Conservation (phyloP, 768 basidiomycete genomes). For the Sutorius australiensis region DNA sequence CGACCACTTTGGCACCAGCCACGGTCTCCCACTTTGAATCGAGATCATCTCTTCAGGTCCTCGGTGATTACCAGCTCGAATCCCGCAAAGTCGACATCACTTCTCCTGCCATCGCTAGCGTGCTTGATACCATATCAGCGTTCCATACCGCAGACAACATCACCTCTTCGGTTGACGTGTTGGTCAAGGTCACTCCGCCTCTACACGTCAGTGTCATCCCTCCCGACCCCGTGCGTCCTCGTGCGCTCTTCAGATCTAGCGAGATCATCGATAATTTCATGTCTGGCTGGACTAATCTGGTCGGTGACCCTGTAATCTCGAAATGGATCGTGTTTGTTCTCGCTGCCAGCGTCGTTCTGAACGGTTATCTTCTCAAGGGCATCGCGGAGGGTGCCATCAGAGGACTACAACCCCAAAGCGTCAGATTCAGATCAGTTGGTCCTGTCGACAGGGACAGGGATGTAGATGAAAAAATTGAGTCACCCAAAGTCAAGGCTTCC, state of each 20-base stretch:
- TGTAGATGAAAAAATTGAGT: slow-evolving; percentile 20
- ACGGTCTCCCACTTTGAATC: slow-evolving; percentile 44
- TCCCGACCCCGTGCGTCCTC: slow-evolving; percentile 29
- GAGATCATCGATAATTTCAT: slow-evolving; percentile 81
- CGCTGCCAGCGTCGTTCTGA: slow-evolving; percentile 81
- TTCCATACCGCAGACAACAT: slow-evolving; percentile 17
- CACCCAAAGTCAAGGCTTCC: slow-evolving; percentile 8
- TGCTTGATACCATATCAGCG: slow-evolving; percentile 54
- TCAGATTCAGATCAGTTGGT: slow-evolving; percentile 28
- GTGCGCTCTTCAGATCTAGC: slow-evolving; percentile 34
- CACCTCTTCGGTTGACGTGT: slow-evolving; percentile 36
- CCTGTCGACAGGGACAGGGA: slow-evolving; percentile 19
- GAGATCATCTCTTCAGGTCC: slow-evolving; percentile 11
- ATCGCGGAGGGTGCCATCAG: slow-evolving; percentile 56
- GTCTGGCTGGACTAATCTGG: slow-evolving; percentile 84
- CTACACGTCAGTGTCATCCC: slow-evolving; percentile 50
- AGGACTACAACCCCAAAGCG: slow-evolving; percentile 28
- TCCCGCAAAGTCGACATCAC: slow-evolving; percentile 67
- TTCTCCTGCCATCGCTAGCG: slow-evolving; percentile 52
- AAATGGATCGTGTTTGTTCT: slow-evolving; percentile 94
- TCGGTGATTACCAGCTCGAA: slow-evolving; percentile 18
- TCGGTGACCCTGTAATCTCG: slow-evolving; percentile 89
- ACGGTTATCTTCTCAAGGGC: slow-evolving; percentile 89
- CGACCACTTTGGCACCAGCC: slow-evolving; percentile 81
- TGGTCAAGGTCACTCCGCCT: slow-evolving; percentile 63